Percentiles rank a stretch among this genome's conserved stretches.
phyloP scores from a whole-genome alignment of 1,284 basidiomycete species.

The Boletus mariae region DNA sequence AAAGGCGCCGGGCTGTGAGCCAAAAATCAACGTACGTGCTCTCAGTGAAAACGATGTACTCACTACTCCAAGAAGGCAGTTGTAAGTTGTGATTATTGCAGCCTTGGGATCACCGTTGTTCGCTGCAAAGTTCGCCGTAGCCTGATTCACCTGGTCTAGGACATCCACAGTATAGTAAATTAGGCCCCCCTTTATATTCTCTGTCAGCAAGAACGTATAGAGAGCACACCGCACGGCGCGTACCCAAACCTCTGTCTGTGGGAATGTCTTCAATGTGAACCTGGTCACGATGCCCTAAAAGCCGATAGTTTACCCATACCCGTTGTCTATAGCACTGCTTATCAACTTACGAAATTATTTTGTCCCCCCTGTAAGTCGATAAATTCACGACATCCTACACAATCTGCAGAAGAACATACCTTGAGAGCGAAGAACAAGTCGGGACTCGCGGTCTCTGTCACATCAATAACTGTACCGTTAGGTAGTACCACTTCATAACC shows the following conservation, averaged over 20 bases:
- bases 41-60: neutral
- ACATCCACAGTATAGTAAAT: constrained; percentile 38
- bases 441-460: constrained; percentile 35
- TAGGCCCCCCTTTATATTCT: constrained; percentile 45
- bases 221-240: constrained; percentile 5
- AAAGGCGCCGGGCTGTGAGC: constrained; percentile 32
- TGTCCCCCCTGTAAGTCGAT: constrained; percentile 43
- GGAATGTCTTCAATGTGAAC: constrained; percentile 50
- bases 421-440: constrained; percentile 48
- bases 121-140: constrained; percentile 31
- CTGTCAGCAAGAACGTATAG: neutral
- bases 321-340: neutral
- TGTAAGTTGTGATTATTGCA: constrained; percentile 42
- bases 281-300: constrained; percentile 56
- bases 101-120: constrained; percentile 52
- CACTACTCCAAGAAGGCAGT: constrained; percentile 29
- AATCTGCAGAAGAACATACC: constrained; percentile 22
- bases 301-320: no score
- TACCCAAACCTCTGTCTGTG: constrained; percentile 58
- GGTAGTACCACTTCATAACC: constrained; percentile 50
- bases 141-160: constrained; percentile 1
- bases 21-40: neutral
- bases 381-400: neutral
- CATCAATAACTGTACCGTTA: constrained; percentile 38
- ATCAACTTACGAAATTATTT: constrained; percentile 54